Conservation (phyloP, 208 protist species). For the Trypanosoma grayi region DNA sequence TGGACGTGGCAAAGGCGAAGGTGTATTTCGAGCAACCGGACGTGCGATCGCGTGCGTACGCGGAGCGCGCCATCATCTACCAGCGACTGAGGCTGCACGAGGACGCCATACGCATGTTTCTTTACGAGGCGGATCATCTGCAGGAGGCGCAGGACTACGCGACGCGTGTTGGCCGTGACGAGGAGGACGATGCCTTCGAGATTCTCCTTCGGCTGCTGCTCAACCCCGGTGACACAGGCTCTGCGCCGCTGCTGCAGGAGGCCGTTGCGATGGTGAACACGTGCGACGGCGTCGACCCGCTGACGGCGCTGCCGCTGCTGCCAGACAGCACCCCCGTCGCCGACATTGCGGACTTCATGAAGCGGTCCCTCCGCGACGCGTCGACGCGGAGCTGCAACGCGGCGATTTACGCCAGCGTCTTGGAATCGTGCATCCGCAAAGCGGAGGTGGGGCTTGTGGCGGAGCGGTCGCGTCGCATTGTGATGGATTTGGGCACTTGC, state of each 20-base stretch:
- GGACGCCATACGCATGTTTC: conserved; percentile 60
- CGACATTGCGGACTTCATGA: conserved; percentile 44
- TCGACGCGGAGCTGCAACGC: conserved; percentile 29
- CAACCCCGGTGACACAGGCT: background rate
- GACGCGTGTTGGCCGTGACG: conserved; percentile 25
- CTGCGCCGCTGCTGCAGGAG: conserved; percentile 24
- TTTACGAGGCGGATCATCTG: conserved; percentile 40
- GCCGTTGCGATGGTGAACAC: conserved; percentile 45
- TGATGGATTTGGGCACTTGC: conserved; percentile 26
- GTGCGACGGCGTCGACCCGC: conserved; percentile 38
- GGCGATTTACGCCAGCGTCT: conserved; percentile 34
- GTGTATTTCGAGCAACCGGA: conserved; percentile 45
- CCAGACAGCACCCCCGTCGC: conserved; percentile 48
- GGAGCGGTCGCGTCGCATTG: conserved; percentile 29
- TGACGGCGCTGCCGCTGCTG: conserved; percentile 55
- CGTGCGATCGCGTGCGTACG: conserved; percentile 19
- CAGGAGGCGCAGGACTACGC: conserved; percentile 54
- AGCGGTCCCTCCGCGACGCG: conserved; percentile 37
- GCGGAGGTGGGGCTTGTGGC: conserved; percentile 22
- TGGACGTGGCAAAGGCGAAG: conserved; percentile 27
- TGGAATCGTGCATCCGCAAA: conserved; percentile 25
- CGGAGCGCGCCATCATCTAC: conserved; percentile 66
- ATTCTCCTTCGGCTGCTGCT: conserved; percentile 45
- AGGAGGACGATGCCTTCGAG: conserved; percentile 36
- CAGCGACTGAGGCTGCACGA: conserved; percentile 46